Evolutionary conservation across 2,329 filamentous ascomycete species (phyloP), one percentile per base, ranked within the genome.

Genomic region (Xylariaceae sp.): DNA sequence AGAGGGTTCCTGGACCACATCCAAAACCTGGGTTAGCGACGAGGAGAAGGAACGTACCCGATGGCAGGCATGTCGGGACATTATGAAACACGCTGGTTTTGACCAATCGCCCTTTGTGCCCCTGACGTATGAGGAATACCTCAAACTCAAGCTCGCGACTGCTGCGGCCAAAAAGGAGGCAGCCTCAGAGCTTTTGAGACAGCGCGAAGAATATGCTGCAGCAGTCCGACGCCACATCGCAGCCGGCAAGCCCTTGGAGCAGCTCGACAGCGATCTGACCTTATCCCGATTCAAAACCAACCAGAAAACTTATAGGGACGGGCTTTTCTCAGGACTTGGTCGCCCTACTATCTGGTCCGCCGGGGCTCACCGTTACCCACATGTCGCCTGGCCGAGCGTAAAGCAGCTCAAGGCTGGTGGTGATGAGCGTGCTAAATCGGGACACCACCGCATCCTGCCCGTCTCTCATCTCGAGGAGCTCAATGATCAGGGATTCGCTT

Each of bases 311-410:
- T n/a, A n/a, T n/a, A n/a, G n/a, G n/a, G n/a, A n/a, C n/a, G n/a
- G n/a, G n/a, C n/a, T n/a, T n/a, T n/a, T n/a, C n/a, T n/a, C n/a
- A n/a, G n/a, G n/a, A n/a, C n/a, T n/a, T n/a, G n/a, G n/a, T n/a
- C n/a, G 54, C 4, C 6, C 23, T 9, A 48, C 53, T 11, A 55
- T 60, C 18, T 63, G 62, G 60, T 29, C 46, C 3, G n/a, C 48
- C 3, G 42, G 16, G 21, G 9, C 23, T 9, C 15, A 49, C 20
- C 6, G 30, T 2, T 23, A 29, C 9, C 6, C 45, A 11, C 32
- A n/a, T n/a, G n/a, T 54, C 24, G 55, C 55, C 47, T 64, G 62
- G 60, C 60, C 62, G 1, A 15, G 26, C 2, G 18, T 16, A 6
- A 9, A 23, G n/a, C 58, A 61, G 15, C 50, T 53, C 33, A 35